Base-by-base conservation (phyloP, 495 filamentous ascomycete genomes). In the Glonium stellatum region DNA sequence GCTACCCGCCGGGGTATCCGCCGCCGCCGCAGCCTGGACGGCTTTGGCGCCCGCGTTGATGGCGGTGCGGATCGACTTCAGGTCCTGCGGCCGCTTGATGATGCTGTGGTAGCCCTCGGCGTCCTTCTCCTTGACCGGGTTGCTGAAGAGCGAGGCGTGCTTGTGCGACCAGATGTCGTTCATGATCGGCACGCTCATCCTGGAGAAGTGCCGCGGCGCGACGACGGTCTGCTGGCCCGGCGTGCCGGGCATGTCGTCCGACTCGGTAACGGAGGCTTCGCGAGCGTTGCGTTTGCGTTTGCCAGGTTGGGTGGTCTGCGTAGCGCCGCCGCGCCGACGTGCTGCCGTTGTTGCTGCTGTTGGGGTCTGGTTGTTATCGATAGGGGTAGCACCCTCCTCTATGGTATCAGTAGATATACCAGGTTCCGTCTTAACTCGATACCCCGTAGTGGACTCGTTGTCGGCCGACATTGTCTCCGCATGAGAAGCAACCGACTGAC, bases 41-140 rank as follows among this genome's bases (percentile, higher is more conserved):
- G 86, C 86, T 64, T 84, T 86, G 61, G 86, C 86, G 12, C 92
- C 93, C 51, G 85, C 83, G 11, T 78, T 80, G 61, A 96, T 87
- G 46, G 88, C 87, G 19, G 84, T 81, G 49, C 86, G 85, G 69
- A 96, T 93, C 8, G 82, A 82, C 69, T 96, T 96, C 19, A 98
- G 78, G 70, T 96, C 90, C 65, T 96, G 90, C 4, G 92, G 89
- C 23, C 85, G 84, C 59, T 87, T 84, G 58, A 98, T 88, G 48
- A 96, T 82, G 62, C 88, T 87, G 59, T 83, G 84, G 70, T 98
- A 98, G 4, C 91, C 90, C 1, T 89, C 89, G 0, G 92, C 93
- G 64, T 92, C 84, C 39, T 82, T 83, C 52, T 95, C 90, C 34
- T 87, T 87, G 35, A 98, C 81, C 1, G 92, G 89, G 54, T 83